Evolutionary conservation across 1,284 basidiomycete species (phyloP).

Genomic region (Phellinidium pouzarii): DNA sequence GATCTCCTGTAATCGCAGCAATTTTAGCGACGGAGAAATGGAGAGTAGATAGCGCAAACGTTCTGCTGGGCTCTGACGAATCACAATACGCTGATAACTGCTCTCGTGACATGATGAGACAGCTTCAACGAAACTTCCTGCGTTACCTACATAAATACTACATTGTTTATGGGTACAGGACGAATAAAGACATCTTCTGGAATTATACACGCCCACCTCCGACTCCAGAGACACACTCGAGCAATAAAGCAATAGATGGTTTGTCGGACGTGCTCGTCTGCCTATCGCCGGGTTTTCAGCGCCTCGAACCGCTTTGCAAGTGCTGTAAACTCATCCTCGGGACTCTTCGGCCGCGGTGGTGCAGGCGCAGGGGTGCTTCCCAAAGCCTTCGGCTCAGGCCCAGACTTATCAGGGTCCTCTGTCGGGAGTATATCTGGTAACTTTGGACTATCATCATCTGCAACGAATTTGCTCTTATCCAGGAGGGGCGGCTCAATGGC

Average conservation of each 20-base stretch:
- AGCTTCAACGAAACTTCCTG: too few species aligned
- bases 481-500: constrained; percentile 2
- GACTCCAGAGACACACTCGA: background rate
- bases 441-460: constrained; percentile 6
- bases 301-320: constrained; percentile 71
- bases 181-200: background rate
- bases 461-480: constrained; percentile 3
- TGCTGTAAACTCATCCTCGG: constrained; percentile 65
- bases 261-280: too few species aligned
- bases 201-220: background rate
- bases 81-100: too few species aligned
- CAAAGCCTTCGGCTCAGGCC: constrained; percentile 19
- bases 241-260: too few species aligned
- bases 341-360: constrained; percentile 27
- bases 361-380: constrained; percentile 22
- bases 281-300: constrained; percentile 62
- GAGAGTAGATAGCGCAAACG: too few species aligned
- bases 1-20: too few species aligned
- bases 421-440: constrained; percentile 16
- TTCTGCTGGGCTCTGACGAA: too few species aligned
- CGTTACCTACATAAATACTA: too few species aligned
- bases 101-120: too few species aligned
- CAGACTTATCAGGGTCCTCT: constrained; percentile 22
- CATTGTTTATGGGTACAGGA: too few species aligned
- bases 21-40: too few species aligned